A percentile compares a stretch with the other conserved stretches of the same genome.
Conservation (phyloP, 306 rosid species). For the Nissolia schottii region DNA sequence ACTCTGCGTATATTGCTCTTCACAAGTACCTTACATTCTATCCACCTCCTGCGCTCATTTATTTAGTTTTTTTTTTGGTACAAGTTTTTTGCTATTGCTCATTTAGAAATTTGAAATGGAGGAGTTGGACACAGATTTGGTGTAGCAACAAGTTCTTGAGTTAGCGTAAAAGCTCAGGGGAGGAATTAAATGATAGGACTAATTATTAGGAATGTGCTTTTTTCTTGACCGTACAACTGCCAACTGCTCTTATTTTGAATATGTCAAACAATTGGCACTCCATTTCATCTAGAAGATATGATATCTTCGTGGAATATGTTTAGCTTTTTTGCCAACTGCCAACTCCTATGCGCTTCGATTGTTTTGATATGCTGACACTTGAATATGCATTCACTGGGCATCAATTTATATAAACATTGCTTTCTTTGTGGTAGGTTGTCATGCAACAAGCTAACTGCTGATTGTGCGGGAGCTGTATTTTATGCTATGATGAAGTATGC, state of each 20-base stretch:
- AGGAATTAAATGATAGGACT: neutral
- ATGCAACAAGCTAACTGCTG: constrained; percentile 68
- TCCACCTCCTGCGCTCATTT: neutral
- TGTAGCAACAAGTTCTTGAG: neutral
- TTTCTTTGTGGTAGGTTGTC: constrained; percentile 61
- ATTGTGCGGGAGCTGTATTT: constrained; percentile 92
- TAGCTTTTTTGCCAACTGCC: neutral
- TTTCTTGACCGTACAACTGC: neutral
- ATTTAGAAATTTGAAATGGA: constrained; percentile 8
- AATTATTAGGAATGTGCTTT: neutral
- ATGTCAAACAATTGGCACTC: constrained; percentile 1
- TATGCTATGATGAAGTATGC: constrained; percentile 79
- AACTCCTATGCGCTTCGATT: neutral
- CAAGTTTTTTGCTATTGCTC: neutral
- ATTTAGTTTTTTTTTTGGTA: neutral
- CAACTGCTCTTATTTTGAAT: constrained; percentile 1
- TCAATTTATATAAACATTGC: neutral
- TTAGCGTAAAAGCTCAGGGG: neutral
- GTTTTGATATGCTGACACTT: constrained; percentile 9
- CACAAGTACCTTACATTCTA: neutral
- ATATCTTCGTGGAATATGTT: neutral
- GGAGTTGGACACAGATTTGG: neutral
- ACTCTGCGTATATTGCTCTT: neutral
- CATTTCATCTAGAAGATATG: neutral
- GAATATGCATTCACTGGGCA: constrained; percentile 1